phyloP scores from a whole-genome alignment of 208 protist genomes.

The Trypanosoma scelopori region DNA sequence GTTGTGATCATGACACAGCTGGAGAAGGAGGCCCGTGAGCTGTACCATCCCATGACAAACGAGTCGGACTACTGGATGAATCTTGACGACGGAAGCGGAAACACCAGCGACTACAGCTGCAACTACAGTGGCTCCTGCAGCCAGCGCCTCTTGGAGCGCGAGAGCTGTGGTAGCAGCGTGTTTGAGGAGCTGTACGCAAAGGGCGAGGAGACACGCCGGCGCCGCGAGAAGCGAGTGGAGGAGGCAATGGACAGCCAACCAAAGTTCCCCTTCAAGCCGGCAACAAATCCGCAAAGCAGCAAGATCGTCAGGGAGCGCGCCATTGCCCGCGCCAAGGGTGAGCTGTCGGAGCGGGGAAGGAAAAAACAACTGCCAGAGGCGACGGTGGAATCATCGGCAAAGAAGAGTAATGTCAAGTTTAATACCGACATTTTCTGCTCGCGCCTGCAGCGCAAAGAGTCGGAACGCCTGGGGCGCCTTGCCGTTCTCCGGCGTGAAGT shows the following conservation, averaged over 20 bases:
- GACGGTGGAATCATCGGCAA: not conserved
- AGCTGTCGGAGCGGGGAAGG: slow-evolving; percentile 17
- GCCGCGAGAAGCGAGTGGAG: slow-evolving; percentile 28
- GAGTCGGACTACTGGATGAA: slow-evolving; percentile 14
- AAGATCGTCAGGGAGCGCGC: slow-evolving; percentile 32
- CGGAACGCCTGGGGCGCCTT: slow-evolving; percentile 10
- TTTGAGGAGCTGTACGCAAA: slow-evolving; percentile 40
- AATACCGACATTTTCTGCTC: slow-evolving; percentile 27
- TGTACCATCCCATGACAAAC: slow-evolving; percentile 31
- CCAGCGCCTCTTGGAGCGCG: not conserved
- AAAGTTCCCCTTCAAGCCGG: slow-evolving; percentile 28
- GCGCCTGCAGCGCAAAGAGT: slow-evolving; percentile 27
- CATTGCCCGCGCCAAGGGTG: slow-evolving; percentile 25
- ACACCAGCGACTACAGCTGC: not conserved
- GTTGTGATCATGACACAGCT: slow-evolving; percentile 34
- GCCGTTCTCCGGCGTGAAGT: slow-evolving; percentile 8
- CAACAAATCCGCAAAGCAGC: slow-evolving; percentile 22
- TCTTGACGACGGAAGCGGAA: not conserved
- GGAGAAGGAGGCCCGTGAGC: slow-evolving; percentile 29
- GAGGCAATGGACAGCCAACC: slow-evolving; percentile 23
- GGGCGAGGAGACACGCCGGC: slow-evolving; percentile 26
- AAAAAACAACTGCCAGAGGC: not conserved
- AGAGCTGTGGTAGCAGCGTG: slow-evolving; percentile 18
- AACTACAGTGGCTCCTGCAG: not conserved
- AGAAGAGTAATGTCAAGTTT: slow-evolving; percentile 10